These are phyloP conservation scores for Fraxinus baroniana DNA, from an alignment of 305 asterid genomes.

Conservation along the genomic window DNA sequence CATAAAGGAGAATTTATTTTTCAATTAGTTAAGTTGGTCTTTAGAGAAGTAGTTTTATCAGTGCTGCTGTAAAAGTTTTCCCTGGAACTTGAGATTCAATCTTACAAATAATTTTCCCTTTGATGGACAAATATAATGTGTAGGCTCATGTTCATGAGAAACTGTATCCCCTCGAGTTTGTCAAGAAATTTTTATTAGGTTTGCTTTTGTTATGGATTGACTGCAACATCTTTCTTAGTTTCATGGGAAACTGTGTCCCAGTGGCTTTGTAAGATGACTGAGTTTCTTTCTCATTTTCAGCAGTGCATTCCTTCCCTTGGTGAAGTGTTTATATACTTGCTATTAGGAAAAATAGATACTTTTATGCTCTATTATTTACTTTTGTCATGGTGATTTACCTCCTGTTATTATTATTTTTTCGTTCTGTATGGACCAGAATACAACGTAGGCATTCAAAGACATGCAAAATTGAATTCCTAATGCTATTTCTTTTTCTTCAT, in stretches of 20 bases:
- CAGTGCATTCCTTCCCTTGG: background rate
- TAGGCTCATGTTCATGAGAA: background rate
- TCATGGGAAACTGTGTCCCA: background rate
- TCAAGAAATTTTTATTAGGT: background rate
- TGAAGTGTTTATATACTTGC: background rate
- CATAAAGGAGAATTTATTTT: background rate
- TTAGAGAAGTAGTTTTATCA: background rate
- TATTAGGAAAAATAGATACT: slow-evolving; percentile 5
- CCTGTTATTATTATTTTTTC: slow-evolving; percentile 1
- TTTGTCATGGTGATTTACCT: slow-evolving; percentile 11
- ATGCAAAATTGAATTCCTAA: slow-evolving; percentile 15
- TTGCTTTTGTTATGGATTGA: background rate
- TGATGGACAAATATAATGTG: background rate
- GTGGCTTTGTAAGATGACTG: background rate
- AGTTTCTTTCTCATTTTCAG: background rate
- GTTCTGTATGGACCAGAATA: background rate
- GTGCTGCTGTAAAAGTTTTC: background rate
- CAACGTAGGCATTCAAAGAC: background rate
- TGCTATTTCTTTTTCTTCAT: slow-evolving; percentile 10
- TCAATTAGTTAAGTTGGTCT: background rate
- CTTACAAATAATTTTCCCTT: background rate
- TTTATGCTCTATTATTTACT: background rate
- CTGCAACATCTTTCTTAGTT: background rate
- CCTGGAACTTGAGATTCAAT: background rate
- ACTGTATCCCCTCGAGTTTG: background rate